A percentile compares a stretch with the other conserved stretches of the same genome.
Conservation (phyloP, 1,284 basidiomycete genomes). For the Microbotryomycetes sp. region DNA sequence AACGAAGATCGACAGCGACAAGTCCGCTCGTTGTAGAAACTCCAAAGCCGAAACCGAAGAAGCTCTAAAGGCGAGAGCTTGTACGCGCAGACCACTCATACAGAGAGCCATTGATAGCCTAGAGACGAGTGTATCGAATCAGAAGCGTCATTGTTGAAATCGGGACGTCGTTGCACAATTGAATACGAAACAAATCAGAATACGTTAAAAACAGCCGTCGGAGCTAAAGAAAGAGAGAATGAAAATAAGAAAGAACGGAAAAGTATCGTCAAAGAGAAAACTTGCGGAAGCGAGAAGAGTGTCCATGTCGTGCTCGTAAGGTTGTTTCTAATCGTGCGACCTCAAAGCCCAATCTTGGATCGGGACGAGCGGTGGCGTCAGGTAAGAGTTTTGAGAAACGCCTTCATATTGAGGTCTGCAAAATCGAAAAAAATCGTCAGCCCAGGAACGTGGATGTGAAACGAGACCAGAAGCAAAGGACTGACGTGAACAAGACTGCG, state of each 20-base stretch:
- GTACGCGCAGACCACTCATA: no score
- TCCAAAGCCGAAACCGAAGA: conserved; percentile 1
- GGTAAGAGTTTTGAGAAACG: conserved; percentile 55
- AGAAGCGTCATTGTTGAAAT: neutral
- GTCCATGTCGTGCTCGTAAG: neutral
- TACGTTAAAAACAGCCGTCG: no score
- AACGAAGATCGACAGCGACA: neutral
- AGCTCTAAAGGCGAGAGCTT: neutral
- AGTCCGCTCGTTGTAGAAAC: conserved; percentile 1
- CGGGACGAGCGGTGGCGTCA: conserved; percentile 58
- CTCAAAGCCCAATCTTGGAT: conserved; percentile 62
- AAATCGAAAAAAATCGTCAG: neutral
- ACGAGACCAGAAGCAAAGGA: conserved; percentile 22
- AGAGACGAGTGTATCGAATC: neutral
- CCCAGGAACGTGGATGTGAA: neutral
- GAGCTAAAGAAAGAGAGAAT: neutral
- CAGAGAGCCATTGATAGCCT: no score
- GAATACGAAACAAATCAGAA: no score
- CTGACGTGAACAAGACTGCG: conserved; percentile 44
- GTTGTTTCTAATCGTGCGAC: conserved; percentile 53
- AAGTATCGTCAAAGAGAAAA: neutral
- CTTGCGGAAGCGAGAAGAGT: neutral
- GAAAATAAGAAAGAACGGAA: neutral
- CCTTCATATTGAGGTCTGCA: conserved; percentile 57
- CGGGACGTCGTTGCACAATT: no score